These are phyloP conservation scores for Rhizoclosmatium globosum DNA, from an alignment of 192 early-diverging fungal species.

Conservation along the genomic window DNA sequence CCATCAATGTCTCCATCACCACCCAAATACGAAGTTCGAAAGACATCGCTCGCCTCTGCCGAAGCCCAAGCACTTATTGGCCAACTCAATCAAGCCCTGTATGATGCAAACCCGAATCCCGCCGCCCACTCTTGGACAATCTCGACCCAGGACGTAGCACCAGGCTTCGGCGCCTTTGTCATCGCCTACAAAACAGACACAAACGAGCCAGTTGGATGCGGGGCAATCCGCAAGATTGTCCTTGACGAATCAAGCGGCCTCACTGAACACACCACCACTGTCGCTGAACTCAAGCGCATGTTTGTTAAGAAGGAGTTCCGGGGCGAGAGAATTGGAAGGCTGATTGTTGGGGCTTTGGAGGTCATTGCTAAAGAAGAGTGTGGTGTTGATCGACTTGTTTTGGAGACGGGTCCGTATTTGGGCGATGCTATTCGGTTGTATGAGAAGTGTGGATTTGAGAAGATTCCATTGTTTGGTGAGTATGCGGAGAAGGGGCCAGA, in stretches of 20 bases:
- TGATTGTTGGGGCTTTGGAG: neutral
- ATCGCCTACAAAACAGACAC: neutral
- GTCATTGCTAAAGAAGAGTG: constrained; percentile 8
- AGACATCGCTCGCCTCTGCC: neutral
- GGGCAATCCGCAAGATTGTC: neutral
- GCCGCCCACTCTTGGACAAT: constrained; percentile 10
- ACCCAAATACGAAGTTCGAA: constrained; percentile 13
- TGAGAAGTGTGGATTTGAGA: neutral
- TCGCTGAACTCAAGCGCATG: constrained; percentile 30
- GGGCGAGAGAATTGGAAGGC: neutral
- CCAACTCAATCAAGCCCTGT: neutral
- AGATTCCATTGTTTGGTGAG: constrained; percentile 8
- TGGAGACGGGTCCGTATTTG: constrained; percentile 29
- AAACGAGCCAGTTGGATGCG: neutral
- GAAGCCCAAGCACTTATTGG: constrained; percentile 2
- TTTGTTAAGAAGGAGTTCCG: neutral
- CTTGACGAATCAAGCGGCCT: neutral
- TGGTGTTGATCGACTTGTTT: neutral
- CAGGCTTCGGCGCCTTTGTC: constrained; percentile 11
- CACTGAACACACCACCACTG: neutral
- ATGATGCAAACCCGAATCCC: constrained; percentile 10
- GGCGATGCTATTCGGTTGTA: constrained; percentile 6
- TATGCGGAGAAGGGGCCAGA: neutral
- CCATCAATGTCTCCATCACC: no score
- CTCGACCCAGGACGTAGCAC: neutral